A percentile compares a stretch with the other conserved stretches of the same genome.
Conservation (phyloP, 1,284 basidiomycete species). For the Tilletia setariae region DNA sequence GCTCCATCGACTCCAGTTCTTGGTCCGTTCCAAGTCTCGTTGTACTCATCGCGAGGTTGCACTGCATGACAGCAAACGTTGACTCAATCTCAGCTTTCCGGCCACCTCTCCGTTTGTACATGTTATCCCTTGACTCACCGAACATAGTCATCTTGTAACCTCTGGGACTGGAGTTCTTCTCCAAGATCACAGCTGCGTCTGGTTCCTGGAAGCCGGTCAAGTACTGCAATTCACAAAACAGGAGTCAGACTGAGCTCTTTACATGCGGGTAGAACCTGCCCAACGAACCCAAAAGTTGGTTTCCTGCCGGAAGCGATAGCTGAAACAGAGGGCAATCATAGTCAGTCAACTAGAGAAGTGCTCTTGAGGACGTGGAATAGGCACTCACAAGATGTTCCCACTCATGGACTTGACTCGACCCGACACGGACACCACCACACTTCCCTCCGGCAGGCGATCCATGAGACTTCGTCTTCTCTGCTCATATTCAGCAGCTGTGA, state of each 20-base stretch:
- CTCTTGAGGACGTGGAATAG: not conserved
- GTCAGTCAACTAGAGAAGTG: too few species aligned
- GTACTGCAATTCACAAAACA: conserved; percentile 75
- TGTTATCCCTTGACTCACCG: conserved; percentile 54
- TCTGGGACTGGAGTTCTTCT: conserved; percentile 55
- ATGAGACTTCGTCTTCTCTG: conserved; percentile 70
- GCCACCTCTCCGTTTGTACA: not conserved
- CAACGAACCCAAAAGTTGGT: conserved; percentile 24
- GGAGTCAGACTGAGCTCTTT: conserved; percentile 22
- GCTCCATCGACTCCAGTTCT: conserved; percentile 55
- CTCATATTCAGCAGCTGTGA: conserved; percentile 78
- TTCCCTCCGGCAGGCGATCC: conserved; percentile 71
- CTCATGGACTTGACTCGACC: conserved; percentile 78
- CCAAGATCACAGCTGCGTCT: conserved; percentile 72
- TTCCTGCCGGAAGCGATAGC: conserved; percentile 87
- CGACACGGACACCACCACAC: conserved; percentile 74
- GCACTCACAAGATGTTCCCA: conserved; percentile 45
- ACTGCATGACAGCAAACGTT: conserved; percentile 13
- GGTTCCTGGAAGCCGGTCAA: conserved; percentile 93
- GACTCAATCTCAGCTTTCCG: not conserved
- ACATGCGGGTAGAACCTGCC: not conserved
- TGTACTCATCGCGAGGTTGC: conserved; percentile 68
- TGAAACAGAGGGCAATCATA: conserved; percentile 50
- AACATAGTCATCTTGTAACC: conserved; percentile 90
- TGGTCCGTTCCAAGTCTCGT: conserved; percentile 91